These are phyloP conservation scores for Babesia divergens DNA, from an alignment of 169 alveolate species.

Conservation along the genomic window DNA sequence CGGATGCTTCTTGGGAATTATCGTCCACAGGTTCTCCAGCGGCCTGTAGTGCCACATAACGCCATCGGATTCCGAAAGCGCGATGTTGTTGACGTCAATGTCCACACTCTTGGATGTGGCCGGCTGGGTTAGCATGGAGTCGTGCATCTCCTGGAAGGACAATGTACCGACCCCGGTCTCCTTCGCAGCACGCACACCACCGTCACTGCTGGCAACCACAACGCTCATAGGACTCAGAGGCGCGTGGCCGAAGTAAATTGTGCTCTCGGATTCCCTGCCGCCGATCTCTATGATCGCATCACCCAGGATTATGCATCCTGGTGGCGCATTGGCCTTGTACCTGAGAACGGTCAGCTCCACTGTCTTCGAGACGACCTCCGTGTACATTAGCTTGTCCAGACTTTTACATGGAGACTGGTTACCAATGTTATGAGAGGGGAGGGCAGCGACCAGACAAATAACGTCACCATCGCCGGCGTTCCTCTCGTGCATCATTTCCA, in stretches of 20 bases:
- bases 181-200: constrained; percentile 5
- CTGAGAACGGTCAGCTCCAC: constrained; percentile 12
- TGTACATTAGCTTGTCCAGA: constrained; percentile 19
- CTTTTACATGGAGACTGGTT: constrained; percentile 9
- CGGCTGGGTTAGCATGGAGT: constrained; percentile 6
- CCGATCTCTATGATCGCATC: constrained; percentile 17
- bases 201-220: background rate
- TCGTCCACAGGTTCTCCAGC: constrained; percentile 6
- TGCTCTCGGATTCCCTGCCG: constrained; percentile 1
- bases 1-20: constrained; percentile 10
- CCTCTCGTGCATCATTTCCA: background rate
- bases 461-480: background rate
- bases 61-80: background rate
- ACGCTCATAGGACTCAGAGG: constrained; percentile 13
- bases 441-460: background rate
- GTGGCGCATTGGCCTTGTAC: constrained; percentile 1
- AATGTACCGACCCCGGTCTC: constrained; percentile 27
- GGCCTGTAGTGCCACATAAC: constrained; percentile 27
- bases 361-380: constrained; percentile 6
- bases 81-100: background rate
- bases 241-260: constrained; percentile 36
- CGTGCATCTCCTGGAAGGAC: background rate
- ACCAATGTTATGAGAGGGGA: background rate
- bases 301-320: constrained; percentile 14
- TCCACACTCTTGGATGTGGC: background rate